These are phyloP conservation scores for Dioscorea zingiberensis DNA, from an alignment of 106 monocot genomes.

Conservation along the genomic window DNA sequence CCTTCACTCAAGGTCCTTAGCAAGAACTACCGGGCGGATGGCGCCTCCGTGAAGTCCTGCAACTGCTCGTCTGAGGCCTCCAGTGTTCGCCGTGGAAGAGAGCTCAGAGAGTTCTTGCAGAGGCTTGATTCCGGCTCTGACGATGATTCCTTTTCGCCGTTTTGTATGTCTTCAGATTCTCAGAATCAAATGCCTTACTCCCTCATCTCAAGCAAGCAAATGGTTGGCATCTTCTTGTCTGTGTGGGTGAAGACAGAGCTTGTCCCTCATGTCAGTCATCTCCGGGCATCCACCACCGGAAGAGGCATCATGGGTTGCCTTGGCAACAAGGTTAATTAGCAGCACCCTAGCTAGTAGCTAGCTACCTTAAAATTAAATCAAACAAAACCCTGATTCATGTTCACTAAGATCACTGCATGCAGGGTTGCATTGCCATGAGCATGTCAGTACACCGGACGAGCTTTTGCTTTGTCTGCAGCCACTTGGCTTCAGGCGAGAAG, in stretches of 20 bases:
- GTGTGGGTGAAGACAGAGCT: constrained; percentile 87
- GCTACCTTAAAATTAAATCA: too few species aligned
- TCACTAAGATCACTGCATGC: background rate
- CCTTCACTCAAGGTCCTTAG: constrained; percentile 66
- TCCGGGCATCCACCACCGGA: constrained; percentile 63
- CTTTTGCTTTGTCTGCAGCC: constrained; percentile 93
- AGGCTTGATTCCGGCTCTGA: constrained; percentile 31
- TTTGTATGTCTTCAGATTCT: background rate
- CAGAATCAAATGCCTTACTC: constrained; percentile 30
- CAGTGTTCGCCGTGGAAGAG: constrained; percentile 17
- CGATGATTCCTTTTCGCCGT: constrained; percentile 24
- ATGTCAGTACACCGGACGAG: constrained; percentile 72
- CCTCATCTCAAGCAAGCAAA: constrained; percentile 83
- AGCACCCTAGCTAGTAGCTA: too few species aligned
- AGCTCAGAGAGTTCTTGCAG: constrained; percentile 54
- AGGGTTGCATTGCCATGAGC: constrained; percentile 97
- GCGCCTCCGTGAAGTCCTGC: constrained; percentile 49
- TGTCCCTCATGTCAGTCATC: constrained; percentile 69
- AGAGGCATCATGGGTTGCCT: constrained; percentile 93
- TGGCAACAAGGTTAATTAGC: constrained; percentile 98
- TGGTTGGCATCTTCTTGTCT: constrained; percentile 92
- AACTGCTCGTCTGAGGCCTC: constrained; percentile 44
- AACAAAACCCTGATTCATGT: too few species aligned
- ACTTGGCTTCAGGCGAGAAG: constrained; percentile 95
- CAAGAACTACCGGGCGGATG: constrained; percentile 44